Evolutionary conservation across 1,139 yeast genomes (phyloP), one percentile per base, ranked within the genome.

Genomic region (Suhomyces chickasaworum): DNA sequence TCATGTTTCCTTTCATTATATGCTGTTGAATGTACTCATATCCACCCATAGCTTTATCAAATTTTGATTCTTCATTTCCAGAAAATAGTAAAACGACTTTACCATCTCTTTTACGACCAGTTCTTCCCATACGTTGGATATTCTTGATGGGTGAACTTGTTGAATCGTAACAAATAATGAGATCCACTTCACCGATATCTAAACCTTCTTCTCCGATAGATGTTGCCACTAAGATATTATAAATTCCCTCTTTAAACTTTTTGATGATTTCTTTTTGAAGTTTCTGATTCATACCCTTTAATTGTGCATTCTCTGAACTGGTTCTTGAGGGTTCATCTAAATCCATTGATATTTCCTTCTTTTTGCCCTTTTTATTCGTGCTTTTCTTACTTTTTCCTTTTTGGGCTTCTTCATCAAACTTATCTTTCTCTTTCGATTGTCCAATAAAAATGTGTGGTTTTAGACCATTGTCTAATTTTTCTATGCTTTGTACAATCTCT

Each of bases 141-240:
- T 88, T 90, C 49, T 95, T 89, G 48, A 95, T 93, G 0, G 99
- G 98, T 40, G 97, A 89, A 29, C 90, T 78, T 0, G 97, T 90
- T 1, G 96, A 89, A 58, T 95, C 99, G 64, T 84, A 93, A 59
- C 97, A 90, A 5, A 93, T 77, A 55, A 95, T 93, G 56, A 93
- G 64, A 63, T 95, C 99, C 43, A 95, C 99, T 60, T 95, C 98
- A 27, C 99, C 98, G 54, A 95, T 95, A 72, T 95, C 99, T 51
- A 95, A 75, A 43, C 99, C 99, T 73, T 95, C 99, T 64, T 95
- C 99, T 38, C 98, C 99, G 61, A 95, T 93, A 0, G 97, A 90
- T 0, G 99, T 95, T 6, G 98, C 97, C 3, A 95, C 96, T 23
- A 95, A 70, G 7, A 89, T 83, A 60, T 93, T 95, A 58, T 80